Base-by-base conservation (phyloP, 495 filamentous ascomycete species). In the Aspergillus wentii region DNA sequence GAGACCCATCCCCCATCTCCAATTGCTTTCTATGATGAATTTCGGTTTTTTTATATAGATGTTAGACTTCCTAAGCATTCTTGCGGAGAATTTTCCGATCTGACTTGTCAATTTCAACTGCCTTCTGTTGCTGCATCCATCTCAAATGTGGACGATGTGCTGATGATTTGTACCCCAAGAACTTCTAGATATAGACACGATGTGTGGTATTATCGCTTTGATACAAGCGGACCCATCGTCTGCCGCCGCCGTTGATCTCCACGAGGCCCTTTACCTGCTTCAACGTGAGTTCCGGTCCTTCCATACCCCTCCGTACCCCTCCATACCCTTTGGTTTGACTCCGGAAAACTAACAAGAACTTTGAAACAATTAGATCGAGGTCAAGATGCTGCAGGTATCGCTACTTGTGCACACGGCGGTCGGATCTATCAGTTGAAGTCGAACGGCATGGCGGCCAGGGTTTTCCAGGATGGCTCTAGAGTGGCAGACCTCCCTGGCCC, bases 381-480 rank as follows among this genome's bases (percentile, higher is more conserved):
- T 37, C 88, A 95, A 57, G 90, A 95, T 83, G 91, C 90, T 17
- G 89, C 85, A 33, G 91, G 91, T 34, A 90, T 94, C 30, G 64
- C 70, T 20, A 89, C 82, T 16, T 94, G 86, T 52, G 82, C 77
- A 4, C 59, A 74, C 0, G 85, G 86, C 10, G 88, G 91, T 43
- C 76, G 85, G 9, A 84, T 95, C 40, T 89, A 81, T 62, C 89
- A 95, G 50, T 80, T 86, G 61, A 96, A 95, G 67, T 86, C 88
- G 36, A 91, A 91, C 58, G 91, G 89, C 22, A 86, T 95, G 76
- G 92, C 86, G 17, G 76, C 84, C 41, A 88, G 86, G 65, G 86
- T 94, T 41, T 94, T 94, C 66, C 74, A 71, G 16, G 83, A 90
- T 41, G 87, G 85, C 40, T 76, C 81, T 32, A 75, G 84, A 31